phyloP scores from a whole-genome alignment of 1,139 yeast genomes.

The Taphrina pruni region DNA sequence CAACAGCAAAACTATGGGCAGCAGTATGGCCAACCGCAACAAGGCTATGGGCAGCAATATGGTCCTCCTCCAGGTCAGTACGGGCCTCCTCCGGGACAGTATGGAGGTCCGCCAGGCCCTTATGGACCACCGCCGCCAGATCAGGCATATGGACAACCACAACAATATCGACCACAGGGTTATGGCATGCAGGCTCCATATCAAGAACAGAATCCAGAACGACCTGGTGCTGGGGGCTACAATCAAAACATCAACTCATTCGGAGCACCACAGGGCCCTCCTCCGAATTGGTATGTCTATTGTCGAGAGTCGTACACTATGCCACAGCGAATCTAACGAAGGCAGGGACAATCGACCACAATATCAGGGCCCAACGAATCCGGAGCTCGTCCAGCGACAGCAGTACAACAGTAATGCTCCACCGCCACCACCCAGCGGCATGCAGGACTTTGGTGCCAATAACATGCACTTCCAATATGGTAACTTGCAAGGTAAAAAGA shows the following conservation, averaged over 20 bases:
- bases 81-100: conserved; percentile 1
- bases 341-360: conserved; percentile 30
- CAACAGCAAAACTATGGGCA: conserved; percentile 22
- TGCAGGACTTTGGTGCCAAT: conserved; percentile 33
- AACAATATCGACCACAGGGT: conserved; percentile 21
- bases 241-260: conserved; percentile 25
- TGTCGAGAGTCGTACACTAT: not conserved
- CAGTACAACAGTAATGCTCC: conserved; percentile 1
- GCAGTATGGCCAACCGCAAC: conserved; percentile 11
- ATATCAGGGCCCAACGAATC: conserved; percentile 24
- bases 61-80: not conserved
- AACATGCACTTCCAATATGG: conserved; percentile 65
- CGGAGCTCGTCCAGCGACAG: conserved; percentile 24
- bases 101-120: not conserved
- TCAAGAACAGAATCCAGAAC: conserved; percentile 23
- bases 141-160: conserved; percentile 18
- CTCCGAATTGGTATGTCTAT: conserved; percentile 35
- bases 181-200: conserved; percentile 22
- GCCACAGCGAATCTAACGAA: not conserved
- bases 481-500: conserved; percentile 73
- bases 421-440: conserved; percentile 4
- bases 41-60: conserved; percentile 20
- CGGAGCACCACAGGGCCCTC: conserved; percentile 39
- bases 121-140: conserved; percentile 11
- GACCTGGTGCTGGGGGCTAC: conserved; percentile 39